phyloP scores from a whole-genome alignment of 257 asterid species.

The Craterostigma plantagineum region DNA sequence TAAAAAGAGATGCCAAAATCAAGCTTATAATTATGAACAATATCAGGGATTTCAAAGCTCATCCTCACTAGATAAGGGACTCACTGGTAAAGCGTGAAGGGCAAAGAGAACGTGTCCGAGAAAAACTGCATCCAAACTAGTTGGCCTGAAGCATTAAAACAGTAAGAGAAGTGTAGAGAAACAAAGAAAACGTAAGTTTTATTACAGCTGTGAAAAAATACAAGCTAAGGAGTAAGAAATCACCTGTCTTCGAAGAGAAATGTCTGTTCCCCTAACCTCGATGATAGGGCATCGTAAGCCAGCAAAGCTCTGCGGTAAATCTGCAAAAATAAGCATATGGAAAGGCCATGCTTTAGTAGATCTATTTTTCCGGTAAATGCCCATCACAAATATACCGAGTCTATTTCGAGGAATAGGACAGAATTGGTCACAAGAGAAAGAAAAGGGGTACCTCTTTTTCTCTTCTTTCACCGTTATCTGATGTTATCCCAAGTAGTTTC shows the following conservation, averaged over 20 bases:
- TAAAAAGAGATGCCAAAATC: no score
- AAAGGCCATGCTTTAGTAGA: no score
- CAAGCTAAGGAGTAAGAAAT: constrained; percentile 3
- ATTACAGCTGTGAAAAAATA: constrained; percentile 1
- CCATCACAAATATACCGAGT: no score
- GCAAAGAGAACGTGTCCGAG: constrained; percentile 65
- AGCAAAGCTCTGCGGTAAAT: constrained; percentile 52
- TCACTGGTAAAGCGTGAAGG: constrained; percentile 87
- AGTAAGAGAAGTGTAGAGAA: neutral
- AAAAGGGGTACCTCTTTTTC: constrained; percentile 40
- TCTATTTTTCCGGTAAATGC: constrained; percentile 1
- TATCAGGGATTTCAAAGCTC: no score
- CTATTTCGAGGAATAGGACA: no score
- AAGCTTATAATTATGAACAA: no score
- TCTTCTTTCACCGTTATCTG: constrained; percentile 42
- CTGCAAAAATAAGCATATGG: constrained; percentile 15
- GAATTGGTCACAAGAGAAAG: neutral
- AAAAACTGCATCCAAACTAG: constrained; percentile 84
- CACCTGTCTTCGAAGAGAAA: constrained; percentile 64
- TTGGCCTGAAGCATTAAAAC: constrained; percentile 33
- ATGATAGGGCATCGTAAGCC: constrained; percentile 61
- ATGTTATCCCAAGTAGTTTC: constrained; percentile 59
- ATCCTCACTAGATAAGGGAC: no score
- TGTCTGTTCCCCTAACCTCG: constrained; percentile 57
- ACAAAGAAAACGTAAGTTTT: no score